These are phyloP conservation scores for Penicillium thymicola DNA, from an alignment of 2,329 filamentous ascomycete genomes.

Conservation along the genomic window DNA sequence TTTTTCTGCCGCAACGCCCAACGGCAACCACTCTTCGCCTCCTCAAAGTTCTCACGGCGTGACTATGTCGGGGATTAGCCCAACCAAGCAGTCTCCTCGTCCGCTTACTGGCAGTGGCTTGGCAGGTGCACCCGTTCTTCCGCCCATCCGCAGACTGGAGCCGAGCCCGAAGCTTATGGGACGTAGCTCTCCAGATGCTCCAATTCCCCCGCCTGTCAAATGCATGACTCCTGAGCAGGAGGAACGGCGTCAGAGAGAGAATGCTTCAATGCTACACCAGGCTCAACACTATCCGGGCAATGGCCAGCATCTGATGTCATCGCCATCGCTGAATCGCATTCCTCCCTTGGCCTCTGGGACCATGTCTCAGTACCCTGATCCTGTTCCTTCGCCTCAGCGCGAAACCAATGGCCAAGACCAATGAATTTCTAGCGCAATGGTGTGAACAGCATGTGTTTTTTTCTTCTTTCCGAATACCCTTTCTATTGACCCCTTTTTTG, in stretches of 20 bases:
- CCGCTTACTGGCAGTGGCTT: slow-evolving; percentile 36
- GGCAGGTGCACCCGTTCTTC: slow-evolving; percentile 36
- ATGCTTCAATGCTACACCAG: slow-evolving; percentile 29
- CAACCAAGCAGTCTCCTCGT: slow-evolving; percentile 46
- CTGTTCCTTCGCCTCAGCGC: slow-evolving; percentile 20
- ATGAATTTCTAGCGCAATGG: neutral
- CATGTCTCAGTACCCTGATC: slow-evolving; percentile 23
- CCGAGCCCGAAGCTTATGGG: slow-evolving; percentile 46
- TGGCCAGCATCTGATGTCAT: slow-evolving; percentile 31
- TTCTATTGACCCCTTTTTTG: neutral
- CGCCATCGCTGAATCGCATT: slow-evolving; percentile 33
- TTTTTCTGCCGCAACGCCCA: slow-evolving; percentile 33
- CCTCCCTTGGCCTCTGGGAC: slow-evolving; percentile 31
- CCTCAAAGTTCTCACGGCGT: slow-evolving; percentile 37
- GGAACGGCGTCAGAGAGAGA: slow-evolving; percentile 39
- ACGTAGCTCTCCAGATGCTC: slow-evolving; percentile 41
- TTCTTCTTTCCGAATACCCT: neutral
- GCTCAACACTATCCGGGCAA: slow-evolving; percentile 18
- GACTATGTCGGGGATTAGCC: slow-evolving; percentile 45
- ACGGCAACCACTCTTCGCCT: slow-evolving; percentile 34
- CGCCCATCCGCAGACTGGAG: slow-evolving; percentile 41
- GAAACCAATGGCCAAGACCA: slow-evolving; percentile 7
- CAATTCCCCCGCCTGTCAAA: slow-evolving; percentile 42
- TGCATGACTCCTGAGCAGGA: slow-evolving; percentile 45
- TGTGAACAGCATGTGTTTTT: neutral